These are phyloP conservation scores for Abrus precatorius DNA, from an alignment of 306 rosid genomes.

Conservation along the genomic window DNA sequence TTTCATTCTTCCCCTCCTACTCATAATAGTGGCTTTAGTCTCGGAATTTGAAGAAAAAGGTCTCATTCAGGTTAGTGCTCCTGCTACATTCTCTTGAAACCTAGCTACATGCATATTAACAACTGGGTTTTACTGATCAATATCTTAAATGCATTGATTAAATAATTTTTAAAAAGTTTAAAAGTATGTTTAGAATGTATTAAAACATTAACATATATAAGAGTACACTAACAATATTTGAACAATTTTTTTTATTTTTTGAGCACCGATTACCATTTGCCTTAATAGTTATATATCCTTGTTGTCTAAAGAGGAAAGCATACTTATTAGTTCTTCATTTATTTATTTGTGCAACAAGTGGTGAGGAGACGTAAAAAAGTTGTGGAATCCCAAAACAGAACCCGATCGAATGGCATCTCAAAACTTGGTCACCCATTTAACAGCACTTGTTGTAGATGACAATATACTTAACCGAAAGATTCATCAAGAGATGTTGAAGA, in stretches of 20 bases:
- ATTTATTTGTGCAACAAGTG: slow-evolving; percentile 12
- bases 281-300: not conserved
- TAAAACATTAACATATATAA: too few relatives aligned
- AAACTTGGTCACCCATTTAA: slow-evolving; percentile 39
- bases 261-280: too few relatives aligned
- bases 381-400: slow-evolving; percentile 26
- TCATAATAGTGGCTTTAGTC: slow-evolving; percentile 6
- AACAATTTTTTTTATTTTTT: too few relatives aligned
- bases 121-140: too few relatives aligned
- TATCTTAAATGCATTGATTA: too few relatives aligned
- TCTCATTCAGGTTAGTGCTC: slow-evolving; percentile 50
- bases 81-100: slow-evolving; percentile 29
- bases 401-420: slow-evolving; percentile 5
- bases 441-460: slow-evolving; percentile 85
- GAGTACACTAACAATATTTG: too few relatives aligned
- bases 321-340: not conserved
- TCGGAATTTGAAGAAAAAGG: slow-evolving; percentile 28
- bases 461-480: slow-evolving; percentile 52
- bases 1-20: slow-evolving; percentile 20
- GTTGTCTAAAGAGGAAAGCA: not conserved
- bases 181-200: too few relatives aligned
- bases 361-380: slow-evolving; percentile 14
- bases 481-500: slow-evolving; percentile 62
- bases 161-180: too few relatives aligned
- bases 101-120: not conserved